These are phyloP conservation scores for Spirogloea muscicola DNA, from an alignment of 139 green algal species.

Conservation along the genomic window DNA sequence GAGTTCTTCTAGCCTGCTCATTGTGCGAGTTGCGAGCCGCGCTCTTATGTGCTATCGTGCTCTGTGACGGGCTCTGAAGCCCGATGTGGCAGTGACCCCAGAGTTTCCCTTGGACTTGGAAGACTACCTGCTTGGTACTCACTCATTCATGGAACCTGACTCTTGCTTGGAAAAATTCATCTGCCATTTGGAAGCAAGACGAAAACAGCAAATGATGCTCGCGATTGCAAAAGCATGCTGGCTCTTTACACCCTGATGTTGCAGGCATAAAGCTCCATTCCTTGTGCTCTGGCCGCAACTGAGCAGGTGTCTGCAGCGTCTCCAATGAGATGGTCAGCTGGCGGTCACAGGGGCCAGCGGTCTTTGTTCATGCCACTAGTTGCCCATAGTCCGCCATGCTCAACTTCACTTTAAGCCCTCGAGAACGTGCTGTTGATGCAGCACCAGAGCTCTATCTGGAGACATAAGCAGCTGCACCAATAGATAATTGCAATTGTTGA, in stretches of 20 bases:
- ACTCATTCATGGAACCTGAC: neutral
- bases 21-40: no score
- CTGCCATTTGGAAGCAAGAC: no score
- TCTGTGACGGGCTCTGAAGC: no score
- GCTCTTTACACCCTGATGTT: neutral
- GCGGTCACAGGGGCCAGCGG: no score
- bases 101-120: constrained; percentile 25
- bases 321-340: constrained; percentile 31
- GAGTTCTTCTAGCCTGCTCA: no score
- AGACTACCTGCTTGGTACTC: constrained; percentile 29
- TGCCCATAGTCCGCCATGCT: neutral
- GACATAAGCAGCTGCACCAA: no score
- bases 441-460: no score
- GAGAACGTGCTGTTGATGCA: neutral
- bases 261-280: no score
- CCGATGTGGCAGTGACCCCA: neutral
- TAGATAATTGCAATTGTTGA: neutral
- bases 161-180: neutral
- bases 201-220: no score
- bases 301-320: constrained; percentile 9
- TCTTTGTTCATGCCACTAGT: neutral
- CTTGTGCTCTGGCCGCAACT: no score
- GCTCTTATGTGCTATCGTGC: no score
- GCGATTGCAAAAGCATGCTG: neutral
- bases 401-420: neutral